Evolutionary conservation across 2,329 filamentous ascomycete genomes (phyloP).

Genomic region (Paecilomyces sp.): DNA sequence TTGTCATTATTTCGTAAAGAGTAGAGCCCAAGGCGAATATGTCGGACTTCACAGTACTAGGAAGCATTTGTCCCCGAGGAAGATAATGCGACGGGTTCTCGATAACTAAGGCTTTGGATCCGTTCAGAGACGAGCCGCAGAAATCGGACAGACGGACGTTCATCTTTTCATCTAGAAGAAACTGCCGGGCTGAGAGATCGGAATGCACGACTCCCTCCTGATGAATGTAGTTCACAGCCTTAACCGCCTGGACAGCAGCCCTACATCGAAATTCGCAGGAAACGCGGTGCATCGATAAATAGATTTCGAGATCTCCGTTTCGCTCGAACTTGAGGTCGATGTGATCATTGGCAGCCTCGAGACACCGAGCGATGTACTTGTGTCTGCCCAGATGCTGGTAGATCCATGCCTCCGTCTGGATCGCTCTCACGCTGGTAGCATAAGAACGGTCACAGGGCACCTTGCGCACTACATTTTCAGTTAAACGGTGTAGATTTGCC

Average conservation of each 20-base stretch:
- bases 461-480: neutral
- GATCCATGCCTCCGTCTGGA: neutral
- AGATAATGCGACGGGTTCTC: constrained; percentile 5
- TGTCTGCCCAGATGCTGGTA: constrained; percentile 2
- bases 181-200: neutral
- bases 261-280: neutral
- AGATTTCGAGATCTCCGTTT: constrained; percentile 3
- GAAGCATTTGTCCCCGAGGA: constrained; percentile 6
- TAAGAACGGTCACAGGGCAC: neutral
- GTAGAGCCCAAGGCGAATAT: constrained; percentile 7
- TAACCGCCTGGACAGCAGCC: constrained; percentile 62
- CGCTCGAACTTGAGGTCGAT: constrained; percentile 2
- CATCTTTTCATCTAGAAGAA: neutral
- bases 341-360: constrained; percentile 1
- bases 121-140: constrained; percentile 1
- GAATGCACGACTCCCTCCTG: constrained; percentile 76
- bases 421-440: neutral
- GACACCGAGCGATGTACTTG: constrained; percentile 1
- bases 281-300: neutral
- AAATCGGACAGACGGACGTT: constrained; percentile 5
- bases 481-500: neutral
- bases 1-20: constrained; percentile 2
- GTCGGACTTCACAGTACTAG: constrained; percentile 6
- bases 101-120: constrained; percentile 2
- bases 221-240: constrained; percentile 82